Percentiles rank a stretch among this genome's conserved stretches.
Conservation (phyloP, 352 stramenopile species). For the Pythium pectinolyticum region DNA sequence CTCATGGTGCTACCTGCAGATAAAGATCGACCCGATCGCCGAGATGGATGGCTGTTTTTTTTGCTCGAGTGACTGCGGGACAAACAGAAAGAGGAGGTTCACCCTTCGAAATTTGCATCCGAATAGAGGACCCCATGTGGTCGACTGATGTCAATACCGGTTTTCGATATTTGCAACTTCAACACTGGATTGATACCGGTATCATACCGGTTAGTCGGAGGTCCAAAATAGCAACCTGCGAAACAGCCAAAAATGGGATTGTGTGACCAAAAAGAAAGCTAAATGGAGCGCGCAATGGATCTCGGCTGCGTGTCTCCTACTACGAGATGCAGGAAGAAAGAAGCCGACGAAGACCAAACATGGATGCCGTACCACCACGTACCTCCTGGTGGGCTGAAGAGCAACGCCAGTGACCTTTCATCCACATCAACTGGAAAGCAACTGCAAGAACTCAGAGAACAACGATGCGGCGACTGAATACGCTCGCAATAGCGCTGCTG, state of each 20-base stretch:
- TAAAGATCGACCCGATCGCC: background rate
- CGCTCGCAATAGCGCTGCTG: constrained; percentile 7
- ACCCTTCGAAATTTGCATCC: background rate
- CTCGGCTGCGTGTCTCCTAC: background rate
- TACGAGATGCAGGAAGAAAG: background rate
- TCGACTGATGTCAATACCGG: background rate
- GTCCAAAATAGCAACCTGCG: background rate
- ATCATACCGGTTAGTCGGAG: background rate
- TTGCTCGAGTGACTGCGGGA: background rate
- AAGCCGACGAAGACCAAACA: no score
- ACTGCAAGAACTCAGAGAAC: background rate
- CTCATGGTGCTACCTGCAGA: no score
- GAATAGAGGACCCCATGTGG: background rate
- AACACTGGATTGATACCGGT: background rate
- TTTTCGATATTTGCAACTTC: background rate
- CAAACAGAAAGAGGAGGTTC: background rate
- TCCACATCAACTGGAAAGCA: background rate
- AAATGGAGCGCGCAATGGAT: constrained; percentile 1
- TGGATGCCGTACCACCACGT: no score
- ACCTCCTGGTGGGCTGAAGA: no score
- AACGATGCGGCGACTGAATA: constrained; percentile 1
- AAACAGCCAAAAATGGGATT: constrained; percentile 1
- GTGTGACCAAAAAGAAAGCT: background rate
- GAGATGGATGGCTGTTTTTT: background rate
- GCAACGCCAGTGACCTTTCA: constrained; percentile 2